Conservation (phyloP, 78 protist species). For the Dictyostelium citrinum region DNA sequence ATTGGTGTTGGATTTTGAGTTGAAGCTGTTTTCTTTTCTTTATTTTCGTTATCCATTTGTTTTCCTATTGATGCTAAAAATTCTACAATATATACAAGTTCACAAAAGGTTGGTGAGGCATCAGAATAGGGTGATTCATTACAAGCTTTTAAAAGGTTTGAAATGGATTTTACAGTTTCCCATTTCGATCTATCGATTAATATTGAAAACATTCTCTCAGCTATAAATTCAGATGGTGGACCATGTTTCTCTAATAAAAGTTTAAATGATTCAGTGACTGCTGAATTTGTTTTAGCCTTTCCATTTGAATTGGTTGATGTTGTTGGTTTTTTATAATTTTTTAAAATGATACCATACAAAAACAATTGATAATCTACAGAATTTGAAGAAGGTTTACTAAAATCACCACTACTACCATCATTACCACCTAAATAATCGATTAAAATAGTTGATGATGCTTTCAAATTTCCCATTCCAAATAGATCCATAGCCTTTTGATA, state of each 20-base stretch:
- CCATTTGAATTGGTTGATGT: neutral
- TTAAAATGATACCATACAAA: neutral
- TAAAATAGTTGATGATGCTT: neutral
- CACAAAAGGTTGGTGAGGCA: neutral
- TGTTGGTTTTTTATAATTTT: neutral
- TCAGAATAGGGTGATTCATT: neutral
- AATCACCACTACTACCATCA: neutral
- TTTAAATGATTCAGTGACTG: neutral
- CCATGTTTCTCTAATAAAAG: neutral
- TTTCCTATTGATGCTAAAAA: neutral
- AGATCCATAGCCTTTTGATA: conserved; percentile 9
- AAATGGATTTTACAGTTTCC: neutral
- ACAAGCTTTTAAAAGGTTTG: neutral
- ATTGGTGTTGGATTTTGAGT: neutral
- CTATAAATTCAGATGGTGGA: neutral
- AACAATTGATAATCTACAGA: neutral
- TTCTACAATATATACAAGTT: conserved; percentile 3
- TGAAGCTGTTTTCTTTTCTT: neutral
- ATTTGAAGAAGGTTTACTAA: neutral
- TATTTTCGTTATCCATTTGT: neutral
- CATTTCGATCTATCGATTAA: neutral
- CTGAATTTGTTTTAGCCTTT: neutral
- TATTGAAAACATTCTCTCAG: neutral
- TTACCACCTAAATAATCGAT: neutral
- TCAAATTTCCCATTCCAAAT: neutral